A percentile compares a stretch with the other conserved stretches of the same genome.
Conservation (phyloP, 202 grass and related monocot genomes). For the Zoysia matrella region DNA sequence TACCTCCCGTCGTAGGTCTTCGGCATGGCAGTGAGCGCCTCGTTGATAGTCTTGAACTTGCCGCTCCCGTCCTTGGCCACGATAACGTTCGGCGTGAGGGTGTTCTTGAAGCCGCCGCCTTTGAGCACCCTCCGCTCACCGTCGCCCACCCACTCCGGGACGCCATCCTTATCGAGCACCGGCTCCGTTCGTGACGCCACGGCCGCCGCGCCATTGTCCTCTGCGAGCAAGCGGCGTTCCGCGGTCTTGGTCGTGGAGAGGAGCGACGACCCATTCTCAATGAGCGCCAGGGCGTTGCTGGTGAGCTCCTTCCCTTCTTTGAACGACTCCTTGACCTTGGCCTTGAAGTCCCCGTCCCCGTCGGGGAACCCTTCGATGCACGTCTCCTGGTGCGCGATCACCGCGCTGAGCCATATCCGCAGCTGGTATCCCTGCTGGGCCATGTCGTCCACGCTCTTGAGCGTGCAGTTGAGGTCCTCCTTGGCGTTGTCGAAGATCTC, state of each 20-base stretch:
- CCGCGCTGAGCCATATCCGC: slow-evolving; percentile 78
- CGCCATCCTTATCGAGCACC: slow-evolving; percentile 45
- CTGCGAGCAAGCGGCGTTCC: slow-evolving; percentile 49
- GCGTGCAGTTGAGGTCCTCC: slow-evolving; percentile 61
- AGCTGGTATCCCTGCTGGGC: slow-evolving; percentile 57
- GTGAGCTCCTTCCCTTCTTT: slow-evolving; percentile 61
- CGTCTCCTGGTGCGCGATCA: slow-evolving; percentile 75
- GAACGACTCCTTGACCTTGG: slow-evolving; percentile 71
- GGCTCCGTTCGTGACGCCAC: background rate
- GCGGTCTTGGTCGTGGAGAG: slow-evolving; percentile 44
- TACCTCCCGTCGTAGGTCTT: slow-evolving; percentile 62
- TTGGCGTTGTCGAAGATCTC: slow-evolving; percentile 58
- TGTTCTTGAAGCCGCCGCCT: slow-evolving; percentile 52
- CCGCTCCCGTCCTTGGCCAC: slow-evolving; percentile 93
- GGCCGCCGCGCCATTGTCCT: background rate
- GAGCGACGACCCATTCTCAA: slow-evolving; percentile 57
- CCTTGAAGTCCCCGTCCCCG: slow-evolving; percentile 57
- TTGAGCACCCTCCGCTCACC: slow-evolving; percentile 64
- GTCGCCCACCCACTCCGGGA: slow-evolving; percentile 68
- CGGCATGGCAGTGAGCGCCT: slow-evolving; percentile 66
- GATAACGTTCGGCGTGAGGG: slow-evolving; percentile 58
- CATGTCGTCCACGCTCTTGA: slow-evolving; percentile 52
- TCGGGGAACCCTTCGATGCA: slow-evolving; percentile 91
- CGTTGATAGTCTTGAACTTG: slow-evolving; percentile 79
- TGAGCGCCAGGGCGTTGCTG: slow-evolving; percentile 81